These are phyloP conservation scores for Cyberlindnera petersonii DNA, from an alignment of 805 yeast species.

Conservation along the genomic window DNA sequence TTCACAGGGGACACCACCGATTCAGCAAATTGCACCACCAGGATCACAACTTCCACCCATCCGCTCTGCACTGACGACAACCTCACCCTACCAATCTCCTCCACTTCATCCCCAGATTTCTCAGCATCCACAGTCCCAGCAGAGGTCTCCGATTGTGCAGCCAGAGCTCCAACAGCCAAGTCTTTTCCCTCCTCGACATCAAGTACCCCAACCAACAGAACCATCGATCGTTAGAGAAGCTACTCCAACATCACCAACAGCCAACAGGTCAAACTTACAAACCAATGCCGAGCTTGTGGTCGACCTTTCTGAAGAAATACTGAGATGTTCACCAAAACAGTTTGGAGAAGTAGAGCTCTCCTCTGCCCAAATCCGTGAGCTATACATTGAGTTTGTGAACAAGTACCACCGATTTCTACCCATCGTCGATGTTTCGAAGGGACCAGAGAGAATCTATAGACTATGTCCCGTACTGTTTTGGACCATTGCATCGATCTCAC, in stretches of 20 bases:
- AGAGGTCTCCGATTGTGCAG: slow-evolving; percentile 5
- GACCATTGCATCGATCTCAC: slow-evolving; percentile 84
- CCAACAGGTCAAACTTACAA: slow-evolving; percentile 7
- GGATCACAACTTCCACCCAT: slow-evolving; percentile 11
- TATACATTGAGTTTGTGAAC: slow-evolving; percentile 67
- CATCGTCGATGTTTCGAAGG: slow-evolving; percentile 74
- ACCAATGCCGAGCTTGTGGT: slow-evolving; percentile 14
- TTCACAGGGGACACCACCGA: slow-evolving; percentile 1
- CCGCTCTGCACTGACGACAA: slow-evolving; percentile 9
- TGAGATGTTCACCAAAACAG: slow-evolving; percentile 61
- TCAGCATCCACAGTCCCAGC: slow-evolving; percentile 3
- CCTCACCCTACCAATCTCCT: slow-evolving; percentile 10
- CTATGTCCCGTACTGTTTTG: slow-evolving; percentile 89
- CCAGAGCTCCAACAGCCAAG: not conserved
- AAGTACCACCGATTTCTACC: slow-evolving; percentile 85
- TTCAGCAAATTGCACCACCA: not conserved
- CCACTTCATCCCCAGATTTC: slow-evolving; percentile 10
- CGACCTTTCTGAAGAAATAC: slow-evolving; percentile 33
- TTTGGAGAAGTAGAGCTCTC: slow-evolving; percentile 65
- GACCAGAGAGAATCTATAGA: slow-evolving; percentile 76
- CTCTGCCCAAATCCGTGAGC: slow-evolving; percentile 53
- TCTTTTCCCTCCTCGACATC: not conserved
- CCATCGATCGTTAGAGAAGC: slow-evolving; percentile 26
- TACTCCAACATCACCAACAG: slow-evolving; percentile 16
- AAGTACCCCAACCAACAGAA: slow-evolving; percentile 6